Conservation (phyloP, 164 flowering plant species). For the Paratinospora sagittata region DNA sequence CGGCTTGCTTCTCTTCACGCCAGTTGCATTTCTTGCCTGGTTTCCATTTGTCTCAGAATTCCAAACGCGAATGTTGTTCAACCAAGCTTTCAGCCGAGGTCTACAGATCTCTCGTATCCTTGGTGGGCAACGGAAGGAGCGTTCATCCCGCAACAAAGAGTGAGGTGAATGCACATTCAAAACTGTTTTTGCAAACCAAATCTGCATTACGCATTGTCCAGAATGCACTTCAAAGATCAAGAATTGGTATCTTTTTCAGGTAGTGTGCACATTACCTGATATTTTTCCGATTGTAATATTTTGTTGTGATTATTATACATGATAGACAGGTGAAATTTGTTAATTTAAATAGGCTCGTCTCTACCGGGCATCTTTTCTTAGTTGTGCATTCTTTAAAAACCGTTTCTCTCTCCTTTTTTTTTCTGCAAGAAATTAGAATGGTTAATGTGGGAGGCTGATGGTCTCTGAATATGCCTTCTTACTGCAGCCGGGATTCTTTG, state of each 20-base stretch:
- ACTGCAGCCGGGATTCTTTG: too few species aligned
- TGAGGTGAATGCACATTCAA: conserved; percentile 5
- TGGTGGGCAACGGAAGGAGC: conserved; percentile 86
- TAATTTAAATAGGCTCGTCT: neutral
- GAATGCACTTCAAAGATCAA: neutral
- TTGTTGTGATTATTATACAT: conserved; percentile 9
- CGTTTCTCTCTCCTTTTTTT: too few species aligned
- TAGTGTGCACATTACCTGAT: neutral
- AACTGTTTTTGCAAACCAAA: neutral
- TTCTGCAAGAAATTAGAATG: too few species aligned
- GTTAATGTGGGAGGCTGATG: too few species aligned
- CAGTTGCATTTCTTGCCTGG: conserved; percentile 95
- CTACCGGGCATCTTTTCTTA: neutral
- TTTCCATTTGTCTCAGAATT: conserved; percentile 95
- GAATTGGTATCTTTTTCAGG: neutral
- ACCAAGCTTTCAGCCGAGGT: conserved; percentile 99
- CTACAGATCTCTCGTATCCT: conserved; percentile 96
- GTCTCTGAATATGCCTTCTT: too few species aligned
- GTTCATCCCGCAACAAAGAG: conserved; percentile 74
- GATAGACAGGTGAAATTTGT: neutral
- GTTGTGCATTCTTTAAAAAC: too few species aligned
- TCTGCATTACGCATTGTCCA: neutral
- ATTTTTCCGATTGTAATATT: conserved; percentile 1
- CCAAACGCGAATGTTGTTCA: conserved; percentile 93
- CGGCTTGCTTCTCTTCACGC: conserved; percentile 90